Percentiles rank a stretch among this genome's conserved stretches.
Evolutionary conservation across 1,284 basidiomycete genomes (phyloP).

Genomic region (Pulveroboletus ridleyi): DNA sequence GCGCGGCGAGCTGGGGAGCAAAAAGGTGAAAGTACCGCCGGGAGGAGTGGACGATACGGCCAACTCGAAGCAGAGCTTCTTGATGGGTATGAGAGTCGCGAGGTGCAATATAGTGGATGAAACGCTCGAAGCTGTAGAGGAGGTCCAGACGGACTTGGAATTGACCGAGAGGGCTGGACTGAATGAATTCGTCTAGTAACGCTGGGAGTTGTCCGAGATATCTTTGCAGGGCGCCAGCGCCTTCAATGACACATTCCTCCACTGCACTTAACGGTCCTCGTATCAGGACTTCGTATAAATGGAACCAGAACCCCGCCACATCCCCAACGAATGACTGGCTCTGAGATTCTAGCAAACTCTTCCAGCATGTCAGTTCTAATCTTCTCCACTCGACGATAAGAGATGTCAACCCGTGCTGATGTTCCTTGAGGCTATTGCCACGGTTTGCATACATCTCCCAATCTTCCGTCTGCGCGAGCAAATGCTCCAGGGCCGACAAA

Average conservation of each 20-base stretch:
- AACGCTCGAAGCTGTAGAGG: slow-evolving; percentile 72
- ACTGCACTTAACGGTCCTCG: slow-evolving; percentile 65
- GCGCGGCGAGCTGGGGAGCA: slow-evolving; percentile 52
- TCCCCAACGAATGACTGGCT: slow-evolving; percentile 62
- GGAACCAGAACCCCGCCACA: slow-evolving; percentile 92
- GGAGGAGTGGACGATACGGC: slow-evolving; percentile 74
- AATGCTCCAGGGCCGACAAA: slow-evolving; percentile 86
- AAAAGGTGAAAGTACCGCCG: slow-evolving; percentile 76
- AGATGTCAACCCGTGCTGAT: slow-evolving; percentile 72
- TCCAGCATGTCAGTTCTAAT: slow-evolving; percentile 91
- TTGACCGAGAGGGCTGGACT: slow-evolving; percentile 84
- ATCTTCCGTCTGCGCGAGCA: slow-evolving; percentile 91
- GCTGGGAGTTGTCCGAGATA: slow-evolving; percentile 80
- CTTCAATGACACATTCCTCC: slow-evolving; percentile 42
- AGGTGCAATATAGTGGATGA: slow-evolving; percentile 41
- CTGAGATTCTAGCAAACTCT: slow-evolving; percentile 81
- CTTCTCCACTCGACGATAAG: slow-evolving; percentile 93
- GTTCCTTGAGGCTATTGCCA: slow-evolving; percentile 78
- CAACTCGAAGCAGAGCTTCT: slow-evolving; percentile 52
- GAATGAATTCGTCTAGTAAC: slow-evolving; percentile 86
- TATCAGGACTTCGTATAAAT: slow-evolving; percentile 84
- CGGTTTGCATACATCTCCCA: slow-evolving; percentile 97
- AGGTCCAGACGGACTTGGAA: slow-evolving; percentile 76
- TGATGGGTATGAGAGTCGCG: slow-evolving; percentile 32
- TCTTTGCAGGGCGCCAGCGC: slow-evolving; percentile 42